Percentiles rank a stretch among this genome's conserved stretches.
These are phyloP conservation scores for Sanghuangporus sanghuang DNA, from an alignment of 1,284 basidiomycete genomes.

Conservation along the genomic window DNA sequence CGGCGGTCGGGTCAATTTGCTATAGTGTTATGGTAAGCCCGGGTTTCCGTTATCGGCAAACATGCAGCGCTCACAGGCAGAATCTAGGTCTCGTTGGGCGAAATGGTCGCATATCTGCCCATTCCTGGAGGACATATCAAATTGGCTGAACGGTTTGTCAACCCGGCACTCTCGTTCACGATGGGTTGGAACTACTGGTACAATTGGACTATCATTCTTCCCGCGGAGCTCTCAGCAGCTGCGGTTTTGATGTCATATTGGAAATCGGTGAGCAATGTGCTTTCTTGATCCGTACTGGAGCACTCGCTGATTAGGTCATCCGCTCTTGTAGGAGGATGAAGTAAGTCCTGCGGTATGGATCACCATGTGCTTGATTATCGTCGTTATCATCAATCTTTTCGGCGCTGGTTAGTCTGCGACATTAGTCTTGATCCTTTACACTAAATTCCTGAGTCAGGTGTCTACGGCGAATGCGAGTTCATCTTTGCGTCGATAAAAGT, in stretches of 20 bases:
- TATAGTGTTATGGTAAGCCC: conserved; percentile 49
- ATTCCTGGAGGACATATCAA: conserved; percentile 75
- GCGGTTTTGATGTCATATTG: conserved; percentile 78
- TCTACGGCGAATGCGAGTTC: conserved; percentile 73
- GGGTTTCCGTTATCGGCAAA: background rate
- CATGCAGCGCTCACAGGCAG: conserved; percentile 20
- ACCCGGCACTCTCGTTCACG: conserved; percentile 75
- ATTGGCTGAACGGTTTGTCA: conserved; percentile 74
- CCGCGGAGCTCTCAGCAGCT: conserved; percentile 74
- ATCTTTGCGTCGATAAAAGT: conserved; percentile 77
- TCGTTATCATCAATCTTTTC: conserved; percentile 70
- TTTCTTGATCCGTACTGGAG: background rate
- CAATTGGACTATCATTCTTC: conserved; percentile 67
- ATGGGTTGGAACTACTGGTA: conserved; percentile 86
- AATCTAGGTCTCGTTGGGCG: conserved; percentile 40
- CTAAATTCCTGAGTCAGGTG: conserved; percentile 31
- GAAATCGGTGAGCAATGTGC: conserved; percentile 27
- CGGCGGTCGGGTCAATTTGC: conserved; percentile 56
- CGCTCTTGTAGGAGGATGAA: conserved; percentile 21
- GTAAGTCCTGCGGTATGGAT: conserved; percentile 75
- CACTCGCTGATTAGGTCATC: conserved; percentile 16
- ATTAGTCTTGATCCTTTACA: background rate
- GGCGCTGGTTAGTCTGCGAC: conserved; percentile 49
- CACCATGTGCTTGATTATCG: conserved; percentile 65
- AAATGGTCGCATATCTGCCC: conserved; percentile 69